These are phyloP conservation scores for Aureobasidium vineae DNA, from an alignment of 2,329 filamentous ascomycete genomes.

Conservation along the genomic window DNA sequence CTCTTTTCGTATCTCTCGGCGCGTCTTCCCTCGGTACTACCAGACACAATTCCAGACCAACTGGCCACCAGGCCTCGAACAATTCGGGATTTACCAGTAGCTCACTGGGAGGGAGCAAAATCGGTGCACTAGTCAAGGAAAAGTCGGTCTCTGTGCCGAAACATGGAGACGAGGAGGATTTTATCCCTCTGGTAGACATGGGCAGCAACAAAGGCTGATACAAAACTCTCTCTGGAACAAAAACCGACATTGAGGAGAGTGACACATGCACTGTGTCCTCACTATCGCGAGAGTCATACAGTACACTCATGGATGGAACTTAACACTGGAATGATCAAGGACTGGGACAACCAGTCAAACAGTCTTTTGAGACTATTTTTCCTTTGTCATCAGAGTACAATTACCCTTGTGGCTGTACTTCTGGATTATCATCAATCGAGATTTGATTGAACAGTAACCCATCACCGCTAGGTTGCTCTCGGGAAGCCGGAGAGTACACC, in stretches of 20 bases:
- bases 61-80: background rate
- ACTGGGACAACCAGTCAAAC: background rate
- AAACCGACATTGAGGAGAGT: background rate
- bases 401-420: background rate
- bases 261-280: background rate
- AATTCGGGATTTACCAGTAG: background rate
- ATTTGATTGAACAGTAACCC: too few species aligned
- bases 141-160: background rate
- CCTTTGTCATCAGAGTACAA: background rate
- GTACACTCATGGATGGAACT: too few species aligned
- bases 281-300: background rate
- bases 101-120: background rate
- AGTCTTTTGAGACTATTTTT: background rate
- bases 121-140: background rate
- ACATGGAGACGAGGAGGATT: conserved; percentile 22
- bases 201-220: background rate
- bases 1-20: conserved; percentile 23
- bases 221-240: background rate
- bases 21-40: conserved; percentile 19
- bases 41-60: background rate
- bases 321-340: too few species aligned
- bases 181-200: conserved; percentile 26
- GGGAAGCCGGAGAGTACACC: too few species aligned
- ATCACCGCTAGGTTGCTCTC: too few species aligned
- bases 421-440: too few species aligned